Evolutionary conservation across 106 monocot genomes (phyloP).

Genomic region (Acanthochlamys bracteata): DNA sequence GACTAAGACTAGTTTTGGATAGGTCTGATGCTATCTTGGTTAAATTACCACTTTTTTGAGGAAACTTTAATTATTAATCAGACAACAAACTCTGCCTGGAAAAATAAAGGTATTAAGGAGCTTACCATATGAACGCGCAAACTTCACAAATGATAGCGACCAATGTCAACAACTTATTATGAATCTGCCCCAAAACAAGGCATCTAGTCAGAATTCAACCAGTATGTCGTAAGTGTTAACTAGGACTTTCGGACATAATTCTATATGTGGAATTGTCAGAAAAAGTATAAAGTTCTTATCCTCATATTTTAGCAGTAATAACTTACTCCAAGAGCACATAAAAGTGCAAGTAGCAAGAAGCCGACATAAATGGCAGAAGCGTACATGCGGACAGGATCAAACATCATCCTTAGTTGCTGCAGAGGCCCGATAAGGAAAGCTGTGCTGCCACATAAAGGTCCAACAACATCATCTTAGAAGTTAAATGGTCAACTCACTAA

Average conservation of each 20-base stretch:
- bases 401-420: slow-evolving; percentile 86
- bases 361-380: slow-evolving; percentile 69
- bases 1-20: not conserved
- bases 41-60: not conserved
- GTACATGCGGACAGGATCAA: slow-evolving; percentile 85
- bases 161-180: slow-evolving; percentile 79
- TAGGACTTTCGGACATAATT: not conserved
- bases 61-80: not conserved
- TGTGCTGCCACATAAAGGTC: slow-evolving; percentile 69
- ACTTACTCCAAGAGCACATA: slow-evolving; percentile 74
- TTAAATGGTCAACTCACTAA: not conserved
- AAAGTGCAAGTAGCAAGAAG: slow-evolving; percentile 67
- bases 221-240: not conserved
- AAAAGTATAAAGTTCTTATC: not conserved
- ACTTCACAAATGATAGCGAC: slow-evolving; percentile 76
- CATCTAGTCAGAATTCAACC: not conserved
- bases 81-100: not conserved
- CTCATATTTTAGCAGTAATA: not conserved
- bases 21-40: not conserved
- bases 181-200: slow-evolving; percentile 47
- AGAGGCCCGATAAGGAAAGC: slow-evolving; percentile 64
- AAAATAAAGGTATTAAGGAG: not conserved
- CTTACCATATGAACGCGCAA: slow-evolving; percentile 83
- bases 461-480: slow-evolving; percentile 6
- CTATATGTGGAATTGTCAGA: not conserved